Conservation (phyloP, 2,329 filamentous ascomycete genomes). For the Drechslera avenae region DNA sequence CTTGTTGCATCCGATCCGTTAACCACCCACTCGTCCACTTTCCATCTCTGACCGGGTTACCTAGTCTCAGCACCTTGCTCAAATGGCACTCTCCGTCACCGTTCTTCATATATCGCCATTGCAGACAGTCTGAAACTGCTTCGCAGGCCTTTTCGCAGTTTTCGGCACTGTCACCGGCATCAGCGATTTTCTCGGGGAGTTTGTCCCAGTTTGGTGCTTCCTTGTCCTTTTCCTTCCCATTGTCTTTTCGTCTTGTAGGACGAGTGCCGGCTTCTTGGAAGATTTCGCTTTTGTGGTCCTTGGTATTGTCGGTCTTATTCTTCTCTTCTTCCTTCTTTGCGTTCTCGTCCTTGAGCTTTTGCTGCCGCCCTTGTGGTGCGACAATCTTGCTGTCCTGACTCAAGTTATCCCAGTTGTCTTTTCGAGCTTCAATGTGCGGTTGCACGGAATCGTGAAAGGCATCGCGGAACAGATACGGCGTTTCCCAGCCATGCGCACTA, state of each 20-base stretch:
- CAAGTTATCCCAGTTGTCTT: slow-evolving; percentile 45
- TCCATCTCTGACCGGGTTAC: slow-evolving; percentile 24
- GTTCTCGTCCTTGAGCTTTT: slow-evolving; percentile 20
- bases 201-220: slow-evolving; percentile 22
- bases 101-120: slow-evolving; percentile 40
- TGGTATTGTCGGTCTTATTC: not conserved
- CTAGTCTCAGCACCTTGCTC: slow-evolving; percentile 39
- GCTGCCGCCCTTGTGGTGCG: slow-evolving; percentile 21
- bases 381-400: slow-evolving; percentile 25
- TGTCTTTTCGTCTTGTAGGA: not conserved
- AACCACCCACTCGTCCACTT: slow-evolving; percentile 47
- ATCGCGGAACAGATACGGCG: slow-evolving; percentile 42
- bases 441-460: slow-evolving; percentile 41
- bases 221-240: slow-evolving; percentile 9
- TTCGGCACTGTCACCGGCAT: slow-evolving; percentile 30
- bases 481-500: slow-evolving; percentile 35
- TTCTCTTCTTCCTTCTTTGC: slow-evolving; percentile 6
- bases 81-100: slow-evolving; percentile 42
- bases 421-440: slow-evolving; percentile 34
- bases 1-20: slow-evolving; percentile 34
- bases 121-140: slow-evolving; percentile 40
- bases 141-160: slow-evolving; percentile 39
- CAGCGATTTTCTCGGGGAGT: slow-evolving; percentile 22
- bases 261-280: slow-evolving; percentile 2
- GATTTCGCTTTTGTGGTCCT: not conserved